These are phyloP conservation scores for Phaeosphaeriaceae sp. DNA, from an alignment of 2,329 filamentous ascomycete species.

Conservation along the genomic window DNA sequence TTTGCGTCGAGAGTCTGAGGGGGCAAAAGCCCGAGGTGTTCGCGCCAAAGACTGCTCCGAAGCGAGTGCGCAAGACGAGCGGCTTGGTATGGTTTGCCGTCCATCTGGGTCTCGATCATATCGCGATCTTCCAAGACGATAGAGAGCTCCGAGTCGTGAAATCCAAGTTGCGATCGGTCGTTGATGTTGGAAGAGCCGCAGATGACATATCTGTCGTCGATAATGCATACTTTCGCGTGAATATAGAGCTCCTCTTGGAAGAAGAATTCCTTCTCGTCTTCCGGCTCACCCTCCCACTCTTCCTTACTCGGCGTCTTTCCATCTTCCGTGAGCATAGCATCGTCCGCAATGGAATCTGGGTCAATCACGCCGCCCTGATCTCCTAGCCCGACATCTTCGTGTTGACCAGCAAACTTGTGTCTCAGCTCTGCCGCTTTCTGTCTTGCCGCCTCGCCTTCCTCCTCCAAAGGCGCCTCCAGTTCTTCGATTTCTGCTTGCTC, in stretches of 20 bases:
- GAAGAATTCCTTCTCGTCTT: slow-evolving; percentile 85
- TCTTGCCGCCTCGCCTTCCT: slow-evolving; percentile 47
- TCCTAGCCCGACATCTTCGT: slow-evolving; percentile 50
- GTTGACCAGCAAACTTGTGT: slow-evolving; percentile 54
- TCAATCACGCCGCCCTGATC: slow-evolving; percentile 55
- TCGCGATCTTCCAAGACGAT: slow-evolving; percentile 89
- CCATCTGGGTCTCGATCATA: slow-evolving; percentile 75
- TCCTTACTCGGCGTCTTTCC: slow-evolving; percentile 72
- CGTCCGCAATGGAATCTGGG: slow-evolving; percentile 74
- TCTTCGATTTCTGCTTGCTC: slow-evolving; percentile 89
- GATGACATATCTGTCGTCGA: slow-evolving; percentile 84
- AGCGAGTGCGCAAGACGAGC: slow-evolving; percentile 84
- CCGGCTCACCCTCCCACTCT: slow-evolving; percentile 74
- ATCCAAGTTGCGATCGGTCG: slow-evolving; percentile 85
- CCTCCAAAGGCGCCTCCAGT: slow-evolving; percentile 68
- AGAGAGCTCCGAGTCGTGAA: slow-evolving; percentile 89
- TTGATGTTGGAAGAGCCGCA: slow-evolving; percentile 92
- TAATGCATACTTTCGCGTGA: slow-evolving; percentile 89
- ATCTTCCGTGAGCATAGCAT: slow-evolving; percentile 78
- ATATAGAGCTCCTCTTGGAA: slow-evolving; percentile 97
- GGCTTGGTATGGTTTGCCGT: slow-evolving; percentile 77
- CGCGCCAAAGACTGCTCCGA: slow-evolving; percentile 84
- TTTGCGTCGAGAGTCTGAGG: slow-evolving; percentile 73
- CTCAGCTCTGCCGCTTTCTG: slow-evolving; percentile 57
- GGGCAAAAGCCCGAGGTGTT: slow-evolving; percentile 84